These are phyloP conservation scores for Fusarium coffeatum DNA, from an alignment of 2,329 filamentous ascomycete species.

Conservation along the genomic window DNA sequence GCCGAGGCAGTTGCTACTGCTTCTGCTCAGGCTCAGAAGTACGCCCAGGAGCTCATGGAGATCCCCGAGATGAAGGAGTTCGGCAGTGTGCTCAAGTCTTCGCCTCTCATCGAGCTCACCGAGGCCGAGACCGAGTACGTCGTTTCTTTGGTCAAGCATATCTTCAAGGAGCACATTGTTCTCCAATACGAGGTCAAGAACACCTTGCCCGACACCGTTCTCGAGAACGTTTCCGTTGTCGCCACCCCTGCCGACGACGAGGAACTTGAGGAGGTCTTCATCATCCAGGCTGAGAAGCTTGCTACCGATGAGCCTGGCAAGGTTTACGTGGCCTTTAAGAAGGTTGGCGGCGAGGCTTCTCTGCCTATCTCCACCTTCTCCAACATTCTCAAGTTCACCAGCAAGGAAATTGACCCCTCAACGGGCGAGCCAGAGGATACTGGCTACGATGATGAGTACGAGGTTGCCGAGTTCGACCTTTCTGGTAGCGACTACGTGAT, in stretches of 20 bases:
- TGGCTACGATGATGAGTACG: slow-evolving; percentile 98
- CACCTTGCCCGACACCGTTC: slow-evolving; percentile 88
- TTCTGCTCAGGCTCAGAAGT: slow-evolving; percentile 85
- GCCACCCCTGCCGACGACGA: slow-evolving; percentile 85
- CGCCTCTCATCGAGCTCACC: slow-evolving; percentile 85
- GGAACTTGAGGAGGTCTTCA: slow-evolving; percentile 89
- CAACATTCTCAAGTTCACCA: slow-evolving; percentile 95
- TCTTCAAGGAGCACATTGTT: slow-evolving; percentile 97
- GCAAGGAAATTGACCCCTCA: slow-evolving; percentile 96
- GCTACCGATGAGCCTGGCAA: slow-evolving; percentile 88
- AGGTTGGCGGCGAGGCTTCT: slow-evolving; percentile 78
- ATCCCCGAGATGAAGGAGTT: slow-evolving; percentile 94
- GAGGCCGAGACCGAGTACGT: slow-evolving; percentile 98
- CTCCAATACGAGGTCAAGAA: slow-evolving; percentile 98
- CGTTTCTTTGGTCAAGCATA: slow-evolving; percentile 91
- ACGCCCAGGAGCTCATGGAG: slow-evolving; percentile 85
- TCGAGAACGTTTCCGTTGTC: slow-evolving; percentile 88
- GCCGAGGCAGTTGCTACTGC: slow-evolving; percentile 82
- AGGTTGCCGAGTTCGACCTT: slow-evolving; percentile 93
- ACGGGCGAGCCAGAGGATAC: slow-evolving; percentile 91
- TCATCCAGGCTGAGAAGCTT: slow-evolving; percentile 87
- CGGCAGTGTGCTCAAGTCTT: slow-evolving; percentile 92
- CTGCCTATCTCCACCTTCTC: slow-evolving; percentile 86
- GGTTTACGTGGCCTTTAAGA: slow-evolving; percentile 95
- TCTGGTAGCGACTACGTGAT: slow-evolving; percentile 93